Conservation (phyloP, 108 stramenopile species). For the Schizochytrium sp. region DNA sequence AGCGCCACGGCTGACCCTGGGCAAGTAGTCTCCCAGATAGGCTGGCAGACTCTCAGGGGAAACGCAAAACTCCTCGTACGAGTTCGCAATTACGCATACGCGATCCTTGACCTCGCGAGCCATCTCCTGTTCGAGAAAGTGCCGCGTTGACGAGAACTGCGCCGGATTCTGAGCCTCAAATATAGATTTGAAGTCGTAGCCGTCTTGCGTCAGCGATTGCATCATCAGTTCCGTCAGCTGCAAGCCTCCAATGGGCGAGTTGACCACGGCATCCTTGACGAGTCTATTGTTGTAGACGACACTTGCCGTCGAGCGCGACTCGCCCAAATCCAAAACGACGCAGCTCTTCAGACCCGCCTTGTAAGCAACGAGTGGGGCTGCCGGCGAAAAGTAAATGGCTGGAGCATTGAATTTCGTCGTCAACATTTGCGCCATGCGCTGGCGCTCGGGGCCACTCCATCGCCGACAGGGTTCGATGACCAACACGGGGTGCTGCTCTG, state of each 20-base stretch:
- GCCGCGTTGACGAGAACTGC: background rate
- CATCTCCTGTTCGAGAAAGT: slow-evolving; percentile 1
- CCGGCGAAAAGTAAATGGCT: slow-evolving; percentile 11
- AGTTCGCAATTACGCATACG: background rate
- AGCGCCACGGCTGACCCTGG: background rate
- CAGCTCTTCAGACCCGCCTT: background rate
- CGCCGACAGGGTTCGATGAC: background rate
- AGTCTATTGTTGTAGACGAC: background rate
- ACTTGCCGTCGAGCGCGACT: background rate
- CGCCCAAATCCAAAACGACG: background rate
- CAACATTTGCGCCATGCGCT: background rate
- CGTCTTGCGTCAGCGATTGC: slow-evolving; percentile 1
- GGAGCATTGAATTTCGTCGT: background rate
- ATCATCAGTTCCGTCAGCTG: slow-evolving; percentile 13
- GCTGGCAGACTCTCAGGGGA: background rate
- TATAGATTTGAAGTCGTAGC: background rate
- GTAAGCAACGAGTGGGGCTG: background rate
- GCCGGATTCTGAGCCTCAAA: slow-evolving; percentile 14
- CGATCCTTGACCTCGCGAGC: background rate
- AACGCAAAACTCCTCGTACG: background rate
- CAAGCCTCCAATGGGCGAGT: slow-evolving; percentile 6
- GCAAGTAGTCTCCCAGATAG: background rate
- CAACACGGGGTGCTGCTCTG: background rate
- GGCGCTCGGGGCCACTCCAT: background rate
- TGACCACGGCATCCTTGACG: background rate